Conservation (phyloP, 148 eudicot species). For the Vaccinium corymbosum region DNA sequence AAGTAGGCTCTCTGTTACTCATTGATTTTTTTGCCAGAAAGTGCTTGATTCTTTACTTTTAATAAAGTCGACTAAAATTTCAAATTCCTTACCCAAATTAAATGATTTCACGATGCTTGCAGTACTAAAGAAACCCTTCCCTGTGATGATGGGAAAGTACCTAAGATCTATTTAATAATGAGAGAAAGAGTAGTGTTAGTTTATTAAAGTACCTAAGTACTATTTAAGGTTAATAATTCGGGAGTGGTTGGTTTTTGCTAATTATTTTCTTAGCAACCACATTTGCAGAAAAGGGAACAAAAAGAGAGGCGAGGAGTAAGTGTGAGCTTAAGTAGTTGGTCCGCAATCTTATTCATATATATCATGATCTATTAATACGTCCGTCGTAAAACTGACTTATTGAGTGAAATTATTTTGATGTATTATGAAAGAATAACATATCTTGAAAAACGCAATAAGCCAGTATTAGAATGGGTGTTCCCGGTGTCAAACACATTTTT, state of each 20-base stretch:
- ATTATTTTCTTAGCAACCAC: not conserved
- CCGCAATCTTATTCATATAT: not conserved
- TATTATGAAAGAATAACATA: too few species aligned
- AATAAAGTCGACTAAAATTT: not conserved
- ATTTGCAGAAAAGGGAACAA: not conserved
- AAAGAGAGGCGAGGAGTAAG: not conserved
- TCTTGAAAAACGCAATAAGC: too few species aligned
- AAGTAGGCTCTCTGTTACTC: not conserved
- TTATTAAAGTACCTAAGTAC: not conserved
- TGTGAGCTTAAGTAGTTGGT: not conserved
- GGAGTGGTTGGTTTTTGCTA: not conserved
- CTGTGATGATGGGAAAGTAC: not conserved
- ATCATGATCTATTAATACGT: too few species aligned
- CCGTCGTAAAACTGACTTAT: too few species aligned
- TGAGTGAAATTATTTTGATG: too few species aligned
- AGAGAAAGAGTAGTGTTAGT: not conserved
- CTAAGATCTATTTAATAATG: not conserved
- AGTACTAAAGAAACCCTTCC: not conserved
- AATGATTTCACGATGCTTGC: not conserved
- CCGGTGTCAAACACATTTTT: too few species aligned
- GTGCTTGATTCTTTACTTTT: not conserved
- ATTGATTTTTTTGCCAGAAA: not conserved
- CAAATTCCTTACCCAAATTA: not conserved
- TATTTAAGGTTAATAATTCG: not conserved
- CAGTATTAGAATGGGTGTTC: too few species aligned